Percentiles rank a stretch among this genome's conserved stretches.
Evolutionary conservation across 2,329 filamentous ascomycete genomes (phyloP).

Genomic region (Fusarium odoratissimum): DNA sequence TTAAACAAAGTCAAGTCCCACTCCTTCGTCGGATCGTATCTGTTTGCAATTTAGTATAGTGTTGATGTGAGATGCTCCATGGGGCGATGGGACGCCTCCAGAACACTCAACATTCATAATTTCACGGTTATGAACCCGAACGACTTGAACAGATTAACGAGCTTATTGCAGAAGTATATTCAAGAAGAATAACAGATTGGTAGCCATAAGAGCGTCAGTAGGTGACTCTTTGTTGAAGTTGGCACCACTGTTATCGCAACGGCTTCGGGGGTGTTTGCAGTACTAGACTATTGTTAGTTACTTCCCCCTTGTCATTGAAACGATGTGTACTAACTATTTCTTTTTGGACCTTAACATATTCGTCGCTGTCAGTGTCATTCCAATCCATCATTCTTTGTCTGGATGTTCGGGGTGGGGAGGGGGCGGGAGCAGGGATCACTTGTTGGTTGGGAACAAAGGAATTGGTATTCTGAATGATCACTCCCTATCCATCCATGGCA

Average conservation of each 20-base stretch:
- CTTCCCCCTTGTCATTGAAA: neutral
- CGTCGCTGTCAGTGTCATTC: neutral
- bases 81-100: neutral
- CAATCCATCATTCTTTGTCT: neutral
- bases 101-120: neutral
- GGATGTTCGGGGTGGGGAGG: neutral
- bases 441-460: neutral
- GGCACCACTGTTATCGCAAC: too few relatives aligned
- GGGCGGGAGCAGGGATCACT: neutral
- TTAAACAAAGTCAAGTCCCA: fast-evolving
- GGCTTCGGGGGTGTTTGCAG: neutral
- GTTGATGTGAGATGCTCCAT: neutral
- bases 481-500: neutral
- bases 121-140: neutral
- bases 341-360: neutral
- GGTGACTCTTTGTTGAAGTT: neutral
- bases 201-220: neutral
- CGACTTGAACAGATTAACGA: neutral
- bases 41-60: neutral
- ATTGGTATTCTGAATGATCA: neutral
- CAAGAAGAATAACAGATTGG: neutral
- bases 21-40: fast-evolving
- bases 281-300: neutral
- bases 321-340: too few relatives aligned
- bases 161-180: too few relatives aligned